Conservation (phyloP, 2,329 filamentous ascomycete genomes). For the Ambrosiella beaveri region DNA sequence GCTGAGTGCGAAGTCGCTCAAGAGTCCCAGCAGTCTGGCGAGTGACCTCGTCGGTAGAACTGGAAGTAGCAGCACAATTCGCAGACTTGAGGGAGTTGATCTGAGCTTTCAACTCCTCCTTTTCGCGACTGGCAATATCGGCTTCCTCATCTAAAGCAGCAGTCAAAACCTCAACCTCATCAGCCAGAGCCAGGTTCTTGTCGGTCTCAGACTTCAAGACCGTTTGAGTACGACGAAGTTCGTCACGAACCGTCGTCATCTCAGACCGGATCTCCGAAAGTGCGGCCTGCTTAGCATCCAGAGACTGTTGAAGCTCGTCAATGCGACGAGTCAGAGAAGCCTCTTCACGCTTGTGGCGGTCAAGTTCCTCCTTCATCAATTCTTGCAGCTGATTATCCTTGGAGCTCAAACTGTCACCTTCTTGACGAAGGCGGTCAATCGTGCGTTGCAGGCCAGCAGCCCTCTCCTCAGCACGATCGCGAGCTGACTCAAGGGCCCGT, state of each 20-base stretch:
- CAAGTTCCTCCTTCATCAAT: constrained; percentile 50
- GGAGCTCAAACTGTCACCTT: constrained; percentile 47
- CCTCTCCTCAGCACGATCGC: constrained; percentile 49
- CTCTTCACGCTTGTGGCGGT: constrained; percentile 57
- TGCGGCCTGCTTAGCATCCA: constrained; percentile 47
- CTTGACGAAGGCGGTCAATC: constrained; percentile 51
- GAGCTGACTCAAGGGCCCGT: constrained; percentile 46
- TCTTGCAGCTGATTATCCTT: constrained; percentile 52
- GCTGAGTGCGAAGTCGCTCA: constrained; percentile 35
- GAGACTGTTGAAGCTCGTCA: constrained; percentile 52
- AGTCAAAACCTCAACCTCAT: constrained; percentile 61
- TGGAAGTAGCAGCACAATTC: constrained; percentile 15
- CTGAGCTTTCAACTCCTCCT: constrained; percentile 16
- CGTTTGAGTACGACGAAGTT: constrained; percentile 49
- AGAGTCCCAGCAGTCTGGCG: constrained; percentile 17
- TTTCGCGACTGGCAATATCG: constrained; percentile 31
- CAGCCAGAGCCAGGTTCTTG: constrained; percentile 51
- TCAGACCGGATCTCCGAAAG: constrained; percentile 50
- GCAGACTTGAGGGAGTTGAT: constrained; percentile 16
- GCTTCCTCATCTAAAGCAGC: constrained; percentile 46
- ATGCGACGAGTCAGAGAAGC: constrained; percentile 55
- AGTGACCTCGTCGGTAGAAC: constrained; percentile 13
- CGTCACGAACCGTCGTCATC: constrained; percentile 47
- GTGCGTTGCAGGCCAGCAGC: constrained; percentile 50
- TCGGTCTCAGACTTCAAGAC: constrained; percentile 45